Percentiles rank a stretch among this genome's conserved stretches.
These are phyloP conservation scores for Sphagnum contortum DNA, from an alignment of 225 moss, liverwort and hornwort species.

Conservation along the genomic window DNA sequence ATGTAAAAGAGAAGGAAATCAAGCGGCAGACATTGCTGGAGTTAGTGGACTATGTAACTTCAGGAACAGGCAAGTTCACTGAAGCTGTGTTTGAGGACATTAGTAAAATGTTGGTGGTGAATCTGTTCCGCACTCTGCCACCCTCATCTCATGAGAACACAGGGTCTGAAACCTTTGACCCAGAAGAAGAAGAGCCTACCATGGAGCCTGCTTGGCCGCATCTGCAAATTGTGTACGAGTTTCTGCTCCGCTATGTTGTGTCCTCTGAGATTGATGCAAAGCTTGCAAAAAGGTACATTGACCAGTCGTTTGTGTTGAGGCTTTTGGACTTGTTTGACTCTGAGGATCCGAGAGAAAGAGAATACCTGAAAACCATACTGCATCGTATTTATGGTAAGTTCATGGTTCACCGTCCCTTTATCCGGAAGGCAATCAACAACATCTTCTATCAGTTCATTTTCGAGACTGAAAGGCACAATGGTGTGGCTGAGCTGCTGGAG, in stretches of 20 bases:
- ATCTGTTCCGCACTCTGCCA: slow-evolving; percentile 45
- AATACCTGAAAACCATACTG: slow-evolving; percentile 51
- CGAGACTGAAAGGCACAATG: slow-evolving; percentile 62
- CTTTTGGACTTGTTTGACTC: slow-evolving; percentile 46
- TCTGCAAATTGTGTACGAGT: slow-evolving; percentile 7
- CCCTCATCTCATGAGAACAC: slow-evolving; percentile 51
- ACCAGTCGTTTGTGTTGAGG: slow-evolving; percentile 43
- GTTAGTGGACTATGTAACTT: slow-evolving; percentile 60
- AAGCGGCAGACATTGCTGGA: slow-evolving; percentile 61
- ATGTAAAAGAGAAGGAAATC: slow-evolving; percentile 45
- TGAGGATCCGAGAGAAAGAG: slow-evolving; percentile 50
- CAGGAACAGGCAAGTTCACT: slow-evolving; percentile 50
- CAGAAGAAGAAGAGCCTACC: slow-evolving; percentile 36
- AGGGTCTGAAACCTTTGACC: slow-evolving; percentile 35
- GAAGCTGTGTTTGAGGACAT: slow-evolving; percentile 52
- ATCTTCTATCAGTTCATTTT: slow-evolving; percentile 58
- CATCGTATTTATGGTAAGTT: slow-evolving; percentile 56
- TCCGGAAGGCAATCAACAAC: slow-evolving; percentile 59
- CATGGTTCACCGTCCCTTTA: slow-evolving; percentile 50
- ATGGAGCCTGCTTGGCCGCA: slow-evolving; percentile 29
- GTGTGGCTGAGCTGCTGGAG: slow-evolving; percentile 49
- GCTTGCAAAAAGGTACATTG: slow-evolving; percentile 53
- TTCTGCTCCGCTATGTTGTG: slow-evolving; percentile 17
- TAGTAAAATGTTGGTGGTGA: slow-evolving; percentile 38
- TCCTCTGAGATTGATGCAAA: slow-evolving; percentile 48